Base-by-base conservation (phyloP, 1,139 yeast genomes). In the Pichia sp. region DNA sequence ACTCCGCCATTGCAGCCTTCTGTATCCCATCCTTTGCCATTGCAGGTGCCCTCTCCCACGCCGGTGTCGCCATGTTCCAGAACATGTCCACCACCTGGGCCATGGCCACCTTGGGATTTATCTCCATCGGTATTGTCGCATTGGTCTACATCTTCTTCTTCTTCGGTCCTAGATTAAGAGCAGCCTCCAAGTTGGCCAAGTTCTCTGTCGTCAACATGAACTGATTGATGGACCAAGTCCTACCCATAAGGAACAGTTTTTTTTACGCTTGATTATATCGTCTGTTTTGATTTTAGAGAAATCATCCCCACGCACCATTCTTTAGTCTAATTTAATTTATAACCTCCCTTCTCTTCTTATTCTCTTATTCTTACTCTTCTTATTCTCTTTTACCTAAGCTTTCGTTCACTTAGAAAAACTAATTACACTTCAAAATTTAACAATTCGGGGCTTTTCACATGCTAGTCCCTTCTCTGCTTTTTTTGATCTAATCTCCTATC, bases 1-100 rank as follows among this genome's bases (percentile, higher is more conserved):
- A 79, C 51, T 75, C 81, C 45, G 82, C 82, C 6, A 71, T 79
- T 62, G 81, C 82, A 15, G 82, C 78, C 23, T 78, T 78, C 64
- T 74, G 81, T 30, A 75, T 79, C 52, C 73, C 80, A 52, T 75
- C 82, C 61, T 78, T 81, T 40, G 71, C 76, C 15, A 77, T 78
- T 65, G 82, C 81, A 45, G 82, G 79, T 47, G 77, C 73, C 5
- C 75, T 78, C 69, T 78, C 83, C 45, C 74, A 78, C 56, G 70
- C 70, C 34, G 80, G 82, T 54, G 72, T 74, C 58, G 82, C 79
- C 60, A 77, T 78, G 82, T 77, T 78, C 62, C 72, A 65, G 7
- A 71, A 72, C 60, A 71, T 79, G 78, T 66, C 74, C 32, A 74
- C 79, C 53, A 72, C 72, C 57, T 78, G 80, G 79, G 83, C 78